These are phyloP conservation scores for Colletotrichum liaoningense DNA, from an alignment of 2,329 filamentous ascomycete genomes.

Conservation along the genomic window DNA sequence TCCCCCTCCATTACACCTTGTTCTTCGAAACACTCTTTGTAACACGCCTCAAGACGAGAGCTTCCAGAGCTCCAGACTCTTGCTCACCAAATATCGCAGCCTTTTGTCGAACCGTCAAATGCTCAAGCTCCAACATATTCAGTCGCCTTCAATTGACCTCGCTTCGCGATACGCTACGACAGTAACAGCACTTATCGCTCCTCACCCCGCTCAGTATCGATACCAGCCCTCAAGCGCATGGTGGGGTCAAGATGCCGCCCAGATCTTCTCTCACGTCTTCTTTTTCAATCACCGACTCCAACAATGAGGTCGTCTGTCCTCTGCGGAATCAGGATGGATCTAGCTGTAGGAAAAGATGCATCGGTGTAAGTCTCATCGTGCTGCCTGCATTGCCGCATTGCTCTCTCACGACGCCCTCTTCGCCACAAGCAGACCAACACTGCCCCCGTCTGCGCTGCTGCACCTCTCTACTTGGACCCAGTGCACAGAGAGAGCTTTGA, in stretches of 20 bases:
- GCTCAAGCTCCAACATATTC: conserved; percentile 34
- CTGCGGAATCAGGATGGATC: conserved; percentile 96
- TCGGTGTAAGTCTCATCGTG: conserved; percentile 81
- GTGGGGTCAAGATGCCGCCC: conserved; percentile 84
- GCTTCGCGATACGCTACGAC: conserved; percentile 30
- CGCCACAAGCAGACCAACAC: conserved; percentile 13
- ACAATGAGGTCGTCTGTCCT: conserved; percentile 97
- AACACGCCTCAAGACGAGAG: conserved; percentile 42
- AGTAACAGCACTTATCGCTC: conserved; percentile 41
- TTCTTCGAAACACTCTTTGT: conserved; percentile 39
- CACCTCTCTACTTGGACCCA: conserved; percentile 1
- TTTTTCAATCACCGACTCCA: conserved; percentile 91
- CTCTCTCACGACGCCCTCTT: conserved; percentile 15
- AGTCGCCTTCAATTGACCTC: conserved; percentile 47
- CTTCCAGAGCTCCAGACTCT: conserved; percentile 32
- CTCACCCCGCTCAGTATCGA: conserved; percentile 50
- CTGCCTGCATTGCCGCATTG: conserved; percentile 2
- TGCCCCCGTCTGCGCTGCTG: neutral
- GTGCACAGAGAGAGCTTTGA: conserved; percentile 23
- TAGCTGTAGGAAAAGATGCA: conserved; percentile 95
- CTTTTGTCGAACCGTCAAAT: conserved; percentile 23
- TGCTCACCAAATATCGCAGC: conserved; percentile 23
- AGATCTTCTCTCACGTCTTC: conserved; percentile 88
- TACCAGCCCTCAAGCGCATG: conserved; percentile 54
- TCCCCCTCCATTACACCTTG: conserved; percentile 35